Percentiles rank a stretch among this genome's conserved stretches.
phyloP scores from a whole-genome alignment of 306 rosid species.

The Luffa acutangula region DNA sequence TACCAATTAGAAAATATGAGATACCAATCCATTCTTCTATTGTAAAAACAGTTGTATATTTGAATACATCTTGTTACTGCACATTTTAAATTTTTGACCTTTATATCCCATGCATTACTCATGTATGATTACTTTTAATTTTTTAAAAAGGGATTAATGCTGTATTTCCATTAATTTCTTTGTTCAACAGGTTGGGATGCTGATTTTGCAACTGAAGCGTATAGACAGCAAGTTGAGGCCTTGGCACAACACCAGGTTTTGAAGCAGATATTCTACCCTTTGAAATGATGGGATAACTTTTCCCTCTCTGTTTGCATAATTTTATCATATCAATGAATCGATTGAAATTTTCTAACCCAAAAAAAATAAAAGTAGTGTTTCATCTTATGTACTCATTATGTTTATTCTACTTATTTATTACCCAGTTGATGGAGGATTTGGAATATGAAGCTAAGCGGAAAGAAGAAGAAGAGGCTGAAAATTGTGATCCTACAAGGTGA shows the following conservation, averaged over 20 bases:
- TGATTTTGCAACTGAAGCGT: conserved; percentile 94
- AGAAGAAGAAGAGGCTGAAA: conserved; percentile 69
- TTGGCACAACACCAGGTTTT: conserved; percentile 90
- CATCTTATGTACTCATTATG: background rate
- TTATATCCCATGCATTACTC: background rate
- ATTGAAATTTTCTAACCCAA: background rate
- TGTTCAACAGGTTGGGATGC: conserved; percentile 81
- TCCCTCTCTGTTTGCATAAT: background rate
- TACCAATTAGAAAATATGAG: background rate
- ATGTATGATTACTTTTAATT: background rate
- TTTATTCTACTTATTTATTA: background rate
- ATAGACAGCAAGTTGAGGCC: conserved; percentile 94
- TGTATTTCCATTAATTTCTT: conserved; percentile 8
- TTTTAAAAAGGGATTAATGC: background rate
- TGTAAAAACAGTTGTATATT: background rate
- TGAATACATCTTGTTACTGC: background rate
- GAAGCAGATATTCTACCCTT: background rate
- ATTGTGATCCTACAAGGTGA: conserved; percentile 49
- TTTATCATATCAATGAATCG: background rate
- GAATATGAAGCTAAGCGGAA: conserved; percentile 75
- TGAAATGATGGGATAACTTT: background rate
- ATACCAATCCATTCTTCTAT: background rate
- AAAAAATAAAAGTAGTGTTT: background rate
- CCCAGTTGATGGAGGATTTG: conserved; percentile 88
- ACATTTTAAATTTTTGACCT: background rate